Evolutionary conservation across 345 rosid genomes (phyloP).

Genomic region (Cardamine occulta): DNA sequence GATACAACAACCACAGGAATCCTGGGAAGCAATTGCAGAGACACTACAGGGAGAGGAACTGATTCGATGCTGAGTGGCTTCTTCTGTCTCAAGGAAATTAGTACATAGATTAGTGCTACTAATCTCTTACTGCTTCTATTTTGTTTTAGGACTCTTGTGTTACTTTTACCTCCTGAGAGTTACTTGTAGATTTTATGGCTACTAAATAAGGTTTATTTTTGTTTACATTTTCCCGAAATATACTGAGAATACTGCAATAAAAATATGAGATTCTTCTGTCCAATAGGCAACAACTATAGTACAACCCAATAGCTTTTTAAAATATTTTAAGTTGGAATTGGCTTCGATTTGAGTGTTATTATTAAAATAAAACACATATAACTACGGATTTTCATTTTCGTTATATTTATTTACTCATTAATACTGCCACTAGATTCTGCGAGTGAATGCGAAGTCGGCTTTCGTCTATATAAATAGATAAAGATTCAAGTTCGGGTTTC

Average conservation of each 20-base stretch:
- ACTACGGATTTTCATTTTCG: background rate
- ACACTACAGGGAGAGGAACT: slow-evolving; percentile 11
- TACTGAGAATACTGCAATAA: background rate
- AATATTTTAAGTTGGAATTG: too few relatives aligned
- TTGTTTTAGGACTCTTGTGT: slow-evolving; percentile 15
- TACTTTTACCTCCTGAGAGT: background rate
- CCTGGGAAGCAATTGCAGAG: slow-evolving; percentile 26
- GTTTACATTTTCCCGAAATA: background rate
- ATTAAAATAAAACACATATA: background rate
- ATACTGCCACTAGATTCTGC: slow-evolving; percentile 12
- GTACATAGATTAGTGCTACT: slow-evolving; percentile 3
- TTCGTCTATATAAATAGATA: background rate
- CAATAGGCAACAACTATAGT: background rate
- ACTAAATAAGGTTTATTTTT: background rate
- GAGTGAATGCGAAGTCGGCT: background rate
- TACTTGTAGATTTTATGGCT: background rate
- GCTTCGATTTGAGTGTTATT: background rate
- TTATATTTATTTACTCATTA: background rate
- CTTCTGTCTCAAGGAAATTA: background rate
- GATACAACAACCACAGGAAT: background rate
- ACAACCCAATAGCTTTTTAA: too few relatives aligned
- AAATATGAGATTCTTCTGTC: background rate
- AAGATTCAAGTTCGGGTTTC: slow-evolving; percentile 13
- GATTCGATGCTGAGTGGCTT: background rate
- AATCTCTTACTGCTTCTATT: slow-evolving; percentile 7